Base-by-base conservation (phyloP, 2,329 filamentous ascomycete species). In the Aciculosporium take region DNA sequence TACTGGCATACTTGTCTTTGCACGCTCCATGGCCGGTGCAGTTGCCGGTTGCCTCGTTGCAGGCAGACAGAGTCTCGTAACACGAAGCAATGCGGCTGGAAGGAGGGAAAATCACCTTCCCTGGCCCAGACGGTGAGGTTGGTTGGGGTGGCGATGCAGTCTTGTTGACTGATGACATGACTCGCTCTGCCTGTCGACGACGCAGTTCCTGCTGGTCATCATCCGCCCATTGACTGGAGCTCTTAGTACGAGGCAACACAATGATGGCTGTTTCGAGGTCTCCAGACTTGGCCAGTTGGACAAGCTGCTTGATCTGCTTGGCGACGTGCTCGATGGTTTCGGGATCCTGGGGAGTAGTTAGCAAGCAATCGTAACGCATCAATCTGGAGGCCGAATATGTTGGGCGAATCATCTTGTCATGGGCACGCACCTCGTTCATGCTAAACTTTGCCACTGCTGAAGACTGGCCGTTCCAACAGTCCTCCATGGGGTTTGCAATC, bases 11-110 rank as follows among this genome's bases (percentile, higher is more conserved):
- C 54, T 80, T 81, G 57, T 81, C 69, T 49, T 71, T 66, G 67
- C 91, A 96, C 23, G 61, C 56, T 36, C 91, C 91, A 60, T 91
- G 87, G 41, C 81, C 78, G 12, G 82, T 85, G 71, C 91, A 98
- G 56, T 76, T 77, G 52, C 76, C 72, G 2, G 91, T 98, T 31
- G 66, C 67, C 43, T 70, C 69, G 38, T 72, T 64, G 64, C 89
- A 96, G 43, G 72, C 67, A 31, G 79, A 75, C 51, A 77, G 63
- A 2, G 79, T 79, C 40, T 68, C 58, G 68, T 93, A 89, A 71
- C 89, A 96, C 35, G 76, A 63, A 6, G 84, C 81, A 36, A 88
- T 69, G 20, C 67, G 48, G 29, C 60, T 52, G 46, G 60, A 54
- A 44, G 62, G 54, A 39, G 62, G 54, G 48, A 53, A 59, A 40